Evolutionary conservation across 2,329 filamentous ascomycete genomes (phyloP).

Genomic region (Pseudocercospora cruenta): DNA sequence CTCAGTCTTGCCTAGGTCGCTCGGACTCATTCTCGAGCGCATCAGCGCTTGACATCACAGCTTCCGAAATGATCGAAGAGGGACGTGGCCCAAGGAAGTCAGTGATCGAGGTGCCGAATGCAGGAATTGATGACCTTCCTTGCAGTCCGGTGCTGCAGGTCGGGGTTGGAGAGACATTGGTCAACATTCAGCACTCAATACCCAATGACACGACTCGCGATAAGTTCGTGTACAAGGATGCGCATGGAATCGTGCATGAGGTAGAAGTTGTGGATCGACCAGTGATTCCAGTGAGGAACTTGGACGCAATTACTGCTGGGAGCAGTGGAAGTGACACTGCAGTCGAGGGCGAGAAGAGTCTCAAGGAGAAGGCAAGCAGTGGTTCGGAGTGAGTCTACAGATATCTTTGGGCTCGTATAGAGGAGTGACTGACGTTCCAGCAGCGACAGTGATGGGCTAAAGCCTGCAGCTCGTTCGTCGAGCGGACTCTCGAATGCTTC

Average conservation of each 20-base stretch:
- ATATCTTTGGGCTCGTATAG: no score
- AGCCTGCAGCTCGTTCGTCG: neutral
- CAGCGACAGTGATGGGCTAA: neutral
- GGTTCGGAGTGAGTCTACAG: neutral
- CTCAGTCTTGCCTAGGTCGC: neutral
- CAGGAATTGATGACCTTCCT: neutral
- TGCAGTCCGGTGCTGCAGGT: conserved; percentile 10
- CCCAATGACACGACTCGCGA: conserved; percentile 9
- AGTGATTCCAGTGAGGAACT: neutral
- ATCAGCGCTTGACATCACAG: neutral
- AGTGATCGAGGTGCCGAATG: conserved; percentile 3
- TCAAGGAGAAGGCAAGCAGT: neutral
- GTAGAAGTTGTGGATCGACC: conserved; percentile 17
- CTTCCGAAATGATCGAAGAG: neutral
- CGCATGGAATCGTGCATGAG: conserved; percentile 15
- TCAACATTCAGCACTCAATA: conserved; percentile 14
- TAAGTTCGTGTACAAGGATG: conserved; percentile 16
- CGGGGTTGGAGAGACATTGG: neutral
- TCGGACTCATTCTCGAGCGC: neutral
- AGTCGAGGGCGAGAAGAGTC: neutral
- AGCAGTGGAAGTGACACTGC: neutral
- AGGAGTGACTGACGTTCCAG: neutral
- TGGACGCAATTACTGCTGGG: neutral
- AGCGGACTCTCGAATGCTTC: neutral
- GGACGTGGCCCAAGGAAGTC: neutral